A percentile compares a stretch with the other conserved stretches of the same genome.
Evolutionary conservation across 2,329 filamentous ascomycete genomes (phyloP).

Genomic region (Zalaria obscura): DNA sequence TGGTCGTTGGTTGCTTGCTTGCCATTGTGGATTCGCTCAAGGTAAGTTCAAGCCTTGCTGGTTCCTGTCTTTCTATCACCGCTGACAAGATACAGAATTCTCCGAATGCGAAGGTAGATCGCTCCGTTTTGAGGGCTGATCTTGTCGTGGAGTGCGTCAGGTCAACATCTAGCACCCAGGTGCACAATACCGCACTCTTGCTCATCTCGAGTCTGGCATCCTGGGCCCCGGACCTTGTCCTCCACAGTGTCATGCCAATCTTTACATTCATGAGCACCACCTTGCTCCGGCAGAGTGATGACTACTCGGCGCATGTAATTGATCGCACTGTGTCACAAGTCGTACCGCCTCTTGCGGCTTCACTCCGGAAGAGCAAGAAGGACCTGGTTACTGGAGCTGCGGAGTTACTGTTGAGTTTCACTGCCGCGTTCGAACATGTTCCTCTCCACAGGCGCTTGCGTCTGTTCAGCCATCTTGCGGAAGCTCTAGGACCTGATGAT

Average conservation of each 20-base stretch:
- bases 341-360: constrained; percentile 78
- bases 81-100: constrained; percentile 1
- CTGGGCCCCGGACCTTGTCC: constrained; percentile 75
- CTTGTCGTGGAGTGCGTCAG: constrained; percentile 88
- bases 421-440: constrained; percentile 91
- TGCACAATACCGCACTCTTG: constrained; percentile 82
- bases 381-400: constrained; percentile 70
- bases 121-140: constrained; percentile 71
- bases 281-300: constrained; percentile 81
- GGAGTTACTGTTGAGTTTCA: constrained; percentile 88
- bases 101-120: constrained; percentile 44
- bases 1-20: constrained; percentile 69
- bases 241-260: constrained; percentile 97
- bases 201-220: constrained; percentile 77
- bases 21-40: constrained; percentile 72
- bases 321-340: constrained; percentile 88
- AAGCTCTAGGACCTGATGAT: constrained; percentile 72
- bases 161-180: constrained; percentile 78
- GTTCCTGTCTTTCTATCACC: background rate
- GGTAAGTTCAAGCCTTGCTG: constrained; percentile 8
- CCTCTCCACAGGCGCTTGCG: constrained; percentile 71
- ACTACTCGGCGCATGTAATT: constrained; percentile 93
- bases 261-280: constrained; percentile 97
- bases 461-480: constrained; percentile 71
- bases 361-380: constrained; percentile 63